A percentile compares a stretch with the other conserved stretches of the same genome.
phyloP scores from a whole-genome alignment of 2,329 filamentous ascomycete species.

The Biscogniauxia sp. region DNA sequence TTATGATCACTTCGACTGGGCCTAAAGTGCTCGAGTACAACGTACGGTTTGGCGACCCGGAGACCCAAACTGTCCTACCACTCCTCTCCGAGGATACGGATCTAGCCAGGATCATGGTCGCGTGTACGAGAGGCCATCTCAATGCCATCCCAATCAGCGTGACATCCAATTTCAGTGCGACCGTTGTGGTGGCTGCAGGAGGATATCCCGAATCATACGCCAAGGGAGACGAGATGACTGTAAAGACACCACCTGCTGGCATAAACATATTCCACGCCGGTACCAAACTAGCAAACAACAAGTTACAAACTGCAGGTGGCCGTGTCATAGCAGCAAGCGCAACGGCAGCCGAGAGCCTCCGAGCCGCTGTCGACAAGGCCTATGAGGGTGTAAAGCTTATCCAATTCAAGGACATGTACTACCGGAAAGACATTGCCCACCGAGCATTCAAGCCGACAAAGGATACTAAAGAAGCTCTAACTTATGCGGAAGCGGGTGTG shows the following conservation, averaged over 20 bases:
- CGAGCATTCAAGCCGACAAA: slow-evolving; percentile 57
- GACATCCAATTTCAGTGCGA: slow-evolving; percentile 72
- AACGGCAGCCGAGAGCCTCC: slow-evolving; percentile 66
- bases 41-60: slow-evolving; percentile 75
- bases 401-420: slow-evolving; percentile 86
- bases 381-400: slow-evolving; percentile 81
- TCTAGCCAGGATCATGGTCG: slow-evolving; percentile 83
- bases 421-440: slow-evolving; percentile 87
- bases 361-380: slow-evolving; percentile 81
- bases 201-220: slow-evolving; percentile 86
- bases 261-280: slow-evolving; percentile 91
- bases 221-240: slow-evolving; percentile 66
- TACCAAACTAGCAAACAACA: slow-evolving; percentile 62
- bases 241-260: slow-evolving; percentile 43
- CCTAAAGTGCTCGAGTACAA: slow-evolving; percentile 78
- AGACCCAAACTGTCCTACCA: slow-evolving; percentile 77
- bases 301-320: slow-evolving; percentile 77
- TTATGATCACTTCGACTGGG: slow-evolving; percentile 74
- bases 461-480: slow-evolving; percentile 58
- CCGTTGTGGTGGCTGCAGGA: slow-evolving; percentile 88
- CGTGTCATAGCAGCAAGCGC: slow-evolving; percentile 93
- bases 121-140: slow-evolving; percentile 74
- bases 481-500: slow-evolving; percentile 90
- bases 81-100: slow-evolving; percentile 77
- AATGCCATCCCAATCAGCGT: slow-evolving; percentile 67